Base-by-base conservation (phyloP, 2,329 filamentous ascomycete genomes). In the Sclerotinia glacialis region DNA sequence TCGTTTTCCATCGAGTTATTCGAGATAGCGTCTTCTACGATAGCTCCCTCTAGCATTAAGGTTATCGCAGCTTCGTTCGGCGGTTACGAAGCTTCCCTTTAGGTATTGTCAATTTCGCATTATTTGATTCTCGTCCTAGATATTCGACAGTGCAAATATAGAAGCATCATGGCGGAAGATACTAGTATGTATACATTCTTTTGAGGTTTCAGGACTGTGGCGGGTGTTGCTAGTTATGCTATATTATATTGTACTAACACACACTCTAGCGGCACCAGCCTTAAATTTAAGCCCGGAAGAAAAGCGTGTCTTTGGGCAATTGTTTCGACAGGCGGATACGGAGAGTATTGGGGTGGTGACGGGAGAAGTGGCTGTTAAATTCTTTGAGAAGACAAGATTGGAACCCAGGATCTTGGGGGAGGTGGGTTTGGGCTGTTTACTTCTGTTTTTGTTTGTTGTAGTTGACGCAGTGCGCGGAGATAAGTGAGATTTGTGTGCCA, bases 301-400 rank as follows among this genome's bases (percentile, higher is more conserved):
- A 85, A 97, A 96, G 82, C 90, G 92, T 78, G 87, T 91, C 68
- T 99, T 96, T 79, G 92, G 90, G 73, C 92, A 95, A 79, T 88
- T 99, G 70, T 97, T 99, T 80, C 88, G 91, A 78, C 89, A 93
- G 74, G 95, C 95, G 72, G 95, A 99, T 79, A 90, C 89, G 68
- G 95, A 97, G 74, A 90, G 87, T 77, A 89, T 97, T 67, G 93
- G 93, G 66, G 93, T 98, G 71, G 92, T 99, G 44, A 97, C 95
- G 23, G 95, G 95, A 78, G 95, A 99, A 79, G 86, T 96, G 69
- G 95, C 95, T 67, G 93, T 99, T 78, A 92, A 93, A 78, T 98
- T 99, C 83, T 99, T 99, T 77, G 93, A 98, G 79, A 95, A 95
- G 83, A 98, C 95, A 55, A 89, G 91, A 72, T 83, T 99, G 59